Percentiles rank a stretch among this genome's conserved stretches.
These are phyloP conservation scores for Phylloporus sp. DNA, from an alignment of 768 basidiomycete genomes.

Conservation along the genomic window DNA sequence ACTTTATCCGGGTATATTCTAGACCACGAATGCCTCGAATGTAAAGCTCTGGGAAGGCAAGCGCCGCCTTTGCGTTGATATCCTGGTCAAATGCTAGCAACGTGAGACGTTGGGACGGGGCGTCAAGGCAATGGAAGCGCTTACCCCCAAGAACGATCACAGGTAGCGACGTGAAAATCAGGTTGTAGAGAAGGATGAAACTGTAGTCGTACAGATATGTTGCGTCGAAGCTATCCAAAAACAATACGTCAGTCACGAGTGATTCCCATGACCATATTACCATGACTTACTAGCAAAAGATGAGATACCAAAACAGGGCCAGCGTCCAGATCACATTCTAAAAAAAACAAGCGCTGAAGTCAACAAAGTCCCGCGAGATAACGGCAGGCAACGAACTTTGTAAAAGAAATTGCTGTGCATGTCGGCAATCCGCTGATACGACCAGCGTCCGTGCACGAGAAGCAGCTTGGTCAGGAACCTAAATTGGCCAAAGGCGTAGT, in stretches of 20 bases:
- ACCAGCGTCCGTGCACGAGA: constrained; percentile 95
- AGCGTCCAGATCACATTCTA: constrained; percentile 93
- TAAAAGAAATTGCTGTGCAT: constrained; percentile 99
- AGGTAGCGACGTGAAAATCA: constrained; percentile 91
- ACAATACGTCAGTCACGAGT: constrained; percentile 11
- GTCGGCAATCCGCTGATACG: constrained; percentile 91
- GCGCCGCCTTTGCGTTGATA: constrained; percentile 80
- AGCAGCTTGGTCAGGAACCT: constrained; percentile 87
- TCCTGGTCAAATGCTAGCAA: constrained; percentile 85
- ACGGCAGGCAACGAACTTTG: constrained; percentile 55
- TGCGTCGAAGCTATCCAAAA: constrained; percentile 71
- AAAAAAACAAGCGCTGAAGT: background rate
- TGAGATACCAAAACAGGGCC: constrained; percentile 90
- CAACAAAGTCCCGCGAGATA: background rate
- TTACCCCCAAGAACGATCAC: constrained; percentile 86
- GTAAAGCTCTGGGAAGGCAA: constrained; percentile 96
- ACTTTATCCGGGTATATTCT: constrained; percentile 88
- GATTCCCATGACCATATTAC: background rate
- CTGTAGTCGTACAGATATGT: constrained; percentile 95
- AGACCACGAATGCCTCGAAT: constrained; percentile 89
- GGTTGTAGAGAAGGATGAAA: constrained; percentile 87
- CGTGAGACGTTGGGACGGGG: constrained; percentile 6
- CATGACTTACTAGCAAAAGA: constrained; percentile 70
- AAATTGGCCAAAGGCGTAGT: constrained; percentile 98
- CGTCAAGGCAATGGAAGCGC: constrained; percentile 14